Conservation (phyloP, 352 stramenopile species). For the Phytophthora pisi region DNA sequence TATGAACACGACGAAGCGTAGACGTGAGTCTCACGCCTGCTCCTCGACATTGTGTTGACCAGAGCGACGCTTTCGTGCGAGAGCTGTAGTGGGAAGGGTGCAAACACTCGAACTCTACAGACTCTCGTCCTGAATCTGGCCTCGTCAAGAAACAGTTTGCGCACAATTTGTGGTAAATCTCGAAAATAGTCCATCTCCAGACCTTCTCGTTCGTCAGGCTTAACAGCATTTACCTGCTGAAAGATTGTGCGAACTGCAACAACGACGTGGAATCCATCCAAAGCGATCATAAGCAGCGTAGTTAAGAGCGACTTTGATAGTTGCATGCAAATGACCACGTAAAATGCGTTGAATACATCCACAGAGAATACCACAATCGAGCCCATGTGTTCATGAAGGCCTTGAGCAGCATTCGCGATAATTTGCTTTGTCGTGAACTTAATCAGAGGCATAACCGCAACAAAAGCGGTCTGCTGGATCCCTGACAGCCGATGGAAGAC, state of each 20-base stretch:
- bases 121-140: not conserved
- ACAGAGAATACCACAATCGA: conserved; percentile 37
- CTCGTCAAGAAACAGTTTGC: not conserved
- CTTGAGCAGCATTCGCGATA: conserved; percentile 9
- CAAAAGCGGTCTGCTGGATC: conserved; percentile 10
- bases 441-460: conserved; percentile 19
- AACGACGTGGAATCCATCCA: conserved; percentile 15
- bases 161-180: conserved; percentile 4
- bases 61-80: conserved; percentile 5
- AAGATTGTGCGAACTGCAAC: conserved; percentile 18
- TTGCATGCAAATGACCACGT: conserved; percentile 36
- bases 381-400: conserved; percentile 30
- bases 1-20: not conserved
- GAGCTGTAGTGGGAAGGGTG: conserved; percentile 11
- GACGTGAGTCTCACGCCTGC: not conserved
- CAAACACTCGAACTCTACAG: conserved; percentile 16
- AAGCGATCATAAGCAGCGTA: conserved; percentile 16
- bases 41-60: not conserved
- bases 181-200: conserved; percentile 15
- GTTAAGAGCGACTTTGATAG: conserved; percentile 9
- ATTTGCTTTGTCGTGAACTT: conserved; percentile 30
- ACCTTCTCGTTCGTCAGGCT: not conserved
- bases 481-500: conserved; percentile 13
- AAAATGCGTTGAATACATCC: conserved; percentile 39
- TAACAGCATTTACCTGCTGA: not conserved